A percentile compares a stretch with the other conserved stretches of the same genome.
These are phyloP conservation scores for Lactuca saligna DNA, from an alignment of 129 eudicot species.

Conservation along the genomic window DNA sequence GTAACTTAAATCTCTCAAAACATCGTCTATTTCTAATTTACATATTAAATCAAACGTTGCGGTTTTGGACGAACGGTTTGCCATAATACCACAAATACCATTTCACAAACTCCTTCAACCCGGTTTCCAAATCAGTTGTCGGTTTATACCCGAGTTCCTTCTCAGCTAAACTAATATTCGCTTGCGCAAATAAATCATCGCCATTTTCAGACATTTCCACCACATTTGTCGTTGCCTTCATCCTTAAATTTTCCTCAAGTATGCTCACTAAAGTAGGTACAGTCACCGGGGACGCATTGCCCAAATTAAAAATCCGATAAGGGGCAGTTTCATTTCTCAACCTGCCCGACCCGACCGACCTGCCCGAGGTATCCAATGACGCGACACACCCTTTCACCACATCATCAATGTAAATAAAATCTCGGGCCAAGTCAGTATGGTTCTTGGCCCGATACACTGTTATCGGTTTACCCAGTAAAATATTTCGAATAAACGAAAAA, in stretches of 20 bases:
- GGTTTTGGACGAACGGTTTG: conserved; percentile 17
- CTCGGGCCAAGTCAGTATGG: conserved; percentile 45
- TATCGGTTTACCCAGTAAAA: conserved; percentile 42
- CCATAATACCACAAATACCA: conserved; percentile 70
- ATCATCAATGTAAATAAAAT: conserved; percentile 56
- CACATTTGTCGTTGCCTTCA: conserved; percentile 49
- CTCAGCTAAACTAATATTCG: conserved; percentile 61
- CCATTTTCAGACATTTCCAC: conserved; percentile 52
- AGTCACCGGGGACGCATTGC: conserved; percentile 45
- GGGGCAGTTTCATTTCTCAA: conserved; percentile 43
- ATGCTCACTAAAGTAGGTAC: conserved; percentile 53
- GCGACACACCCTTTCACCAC: conserved; percentile 60
- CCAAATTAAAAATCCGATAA: conserved; percentile 60
- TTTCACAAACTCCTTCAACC: conserved; percentile 66
- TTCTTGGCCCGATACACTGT: conserved; percentile 50
- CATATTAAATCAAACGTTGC: conserved; percentile 15
- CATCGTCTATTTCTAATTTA: conserved; percentile 18
- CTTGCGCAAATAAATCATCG: conserved; percentile 49
- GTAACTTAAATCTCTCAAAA: conserved; percentile 31
- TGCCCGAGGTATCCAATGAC: conserved; percentile 53
- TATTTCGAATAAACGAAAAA: conserved; percentile 38
- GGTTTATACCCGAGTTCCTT: conserved; percentile 68
- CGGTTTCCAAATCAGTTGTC: conserved; percentile 66
- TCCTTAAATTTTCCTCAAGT: conserved; percentile 60
- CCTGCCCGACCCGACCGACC: conserved; percentile 50